Evolutionary conservation across 176 grass and related monocot genomes (phyloP).

Genomic region (Paspalum notatum): DNA sequence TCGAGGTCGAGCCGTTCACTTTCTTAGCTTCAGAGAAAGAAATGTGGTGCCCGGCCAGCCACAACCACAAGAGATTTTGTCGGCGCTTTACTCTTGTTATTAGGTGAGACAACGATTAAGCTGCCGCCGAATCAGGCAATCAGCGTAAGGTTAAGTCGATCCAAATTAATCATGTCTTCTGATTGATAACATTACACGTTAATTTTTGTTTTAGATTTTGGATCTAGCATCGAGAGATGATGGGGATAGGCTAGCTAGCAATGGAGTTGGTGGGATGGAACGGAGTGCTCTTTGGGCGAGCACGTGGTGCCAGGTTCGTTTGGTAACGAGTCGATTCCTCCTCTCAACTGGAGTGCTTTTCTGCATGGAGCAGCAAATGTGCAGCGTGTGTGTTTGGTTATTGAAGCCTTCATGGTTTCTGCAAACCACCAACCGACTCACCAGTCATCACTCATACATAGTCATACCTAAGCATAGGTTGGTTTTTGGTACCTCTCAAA

Average conservation of each 20-base stretch:
- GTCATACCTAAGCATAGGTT: too few relatives aligned
- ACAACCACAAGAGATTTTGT: background rate
- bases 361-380: background rate
- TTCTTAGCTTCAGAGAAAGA: slow-evolving; percentile 9
- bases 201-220: slow-evolving; percentile 33
- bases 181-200: background rate
- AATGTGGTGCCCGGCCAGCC: background rate
- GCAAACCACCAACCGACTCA: background rate
- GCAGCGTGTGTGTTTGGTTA: background rate
- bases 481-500: too few relatives aligned
- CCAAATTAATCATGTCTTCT: slow-evolving; percentile 6
- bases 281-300: slow-evolving; percentile 3
- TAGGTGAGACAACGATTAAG: slow-evolving; percentile 4
- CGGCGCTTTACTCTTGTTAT: slow-evolving; percentile 44
- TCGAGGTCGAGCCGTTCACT: background rate
- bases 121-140: background rate
- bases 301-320: slow-evolving; percentile 33
- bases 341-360: background rate
- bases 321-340: slow-evolving; percentile 31
- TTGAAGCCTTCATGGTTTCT: background rate
- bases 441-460: too few relatives aligned
- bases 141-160: background rate
- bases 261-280: slow-evolving; percentile 27
- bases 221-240: slow-evolving; percentile 30
- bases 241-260: background rate